These are phyloP conservation scores for Penicillium sp. DNA, from an alignment of 2,329 filamentous ascomycete species.

Conservation along the genomic window DNA sequence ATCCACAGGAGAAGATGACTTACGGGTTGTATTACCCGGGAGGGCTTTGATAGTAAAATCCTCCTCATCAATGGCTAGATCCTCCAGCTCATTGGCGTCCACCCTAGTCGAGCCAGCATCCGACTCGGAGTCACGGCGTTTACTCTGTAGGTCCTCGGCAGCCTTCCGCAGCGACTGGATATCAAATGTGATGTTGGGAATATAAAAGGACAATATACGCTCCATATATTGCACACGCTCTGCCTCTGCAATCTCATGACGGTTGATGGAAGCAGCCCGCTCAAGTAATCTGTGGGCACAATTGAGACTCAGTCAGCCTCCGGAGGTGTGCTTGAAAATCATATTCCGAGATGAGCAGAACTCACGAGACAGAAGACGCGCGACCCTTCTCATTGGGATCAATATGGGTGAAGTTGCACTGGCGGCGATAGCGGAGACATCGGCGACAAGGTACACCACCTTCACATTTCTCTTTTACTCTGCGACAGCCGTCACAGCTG, in stretches of 20 bases:
- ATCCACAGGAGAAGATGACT: constrained; percentile 6
- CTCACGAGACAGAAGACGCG: constrained; percentile 35
- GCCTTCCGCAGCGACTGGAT: constrained; percentile 44
- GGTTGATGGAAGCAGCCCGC: constrained; percentile 30
- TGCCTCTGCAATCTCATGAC: constrained; percentile 36
- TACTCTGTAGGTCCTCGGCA: constrained; percentile 45
- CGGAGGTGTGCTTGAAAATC: not conserved
- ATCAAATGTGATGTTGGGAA: constrained; percentile 46
- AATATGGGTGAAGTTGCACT: constrained; percentile 49
- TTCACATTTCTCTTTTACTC: constrained; percentile 58
- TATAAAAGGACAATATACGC: constrained; percentile 49
- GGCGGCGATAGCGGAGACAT: constrained; percentile 52
- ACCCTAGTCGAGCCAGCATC: constrained; percentile 30
- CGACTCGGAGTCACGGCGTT: constrained; percentile 34
- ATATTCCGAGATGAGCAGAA: constrained; percentile 2
- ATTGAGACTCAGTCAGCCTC: constrained; percentile 7
- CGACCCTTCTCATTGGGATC: constrained; percentile 35
- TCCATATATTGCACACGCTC: constrained; percentile 47
- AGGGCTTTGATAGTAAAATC: constrained; percentile 42
- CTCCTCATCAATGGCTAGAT: constrained; percentile 43
- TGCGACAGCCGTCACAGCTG: constrained; percentile 55
- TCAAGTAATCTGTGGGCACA: constrained; percentile 26
- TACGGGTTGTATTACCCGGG: constrained; percentile 42
- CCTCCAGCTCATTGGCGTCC: constrained; percentile 39
- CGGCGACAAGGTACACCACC: constrained; percentile 55